A percentile compares a stretch with the other conserved stretches of the same genome.
These are phyloP conservation scores for Trametes gibbosa DNA, from an alignment of 768 basidiomycete species.

Conservation along the genomic window DNA sequence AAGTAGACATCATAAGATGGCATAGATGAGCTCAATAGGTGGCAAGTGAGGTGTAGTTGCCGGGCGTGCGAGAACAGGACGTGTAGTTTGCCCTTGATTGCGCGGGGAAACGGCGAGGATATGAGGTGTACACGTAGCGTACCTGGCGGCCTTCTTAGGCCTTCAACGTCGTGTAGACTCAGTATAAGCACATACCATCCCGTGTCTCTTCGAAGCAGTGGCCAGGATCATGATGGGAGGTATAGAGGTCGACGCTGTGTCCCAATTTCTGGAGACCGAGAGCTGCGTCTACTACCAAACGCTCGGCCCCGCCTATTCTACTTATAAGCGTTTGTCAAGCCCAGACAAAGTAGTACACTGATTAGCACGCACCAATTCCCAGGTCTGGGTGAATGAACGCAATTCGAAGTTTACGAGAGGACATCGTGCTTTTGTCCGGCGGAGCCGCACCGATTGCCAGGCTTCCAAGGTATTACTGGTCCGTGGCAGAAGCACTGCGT, in stretches of 20 bases:
- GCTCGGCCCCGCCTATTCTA: slow-evolving; percentile 83
- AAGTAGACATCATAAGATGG: slow-evolving; percentile 80
- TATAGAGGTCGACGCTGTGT: slow-evolving; percentile 86
- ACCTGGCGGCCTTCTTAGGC: slow-evolving; percentile 43
- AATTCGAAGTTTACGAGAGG: slow-evolving; percentile 40
- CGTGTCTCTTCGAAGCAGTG: slow-evolving; percentile 94
- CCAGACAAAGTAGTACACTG: background rate
- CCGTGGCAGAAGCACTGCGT: too few species aligned
- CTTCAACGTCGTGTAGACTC: too few species aligned
- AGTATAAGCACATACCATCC: slow-evolving; percentile 56
- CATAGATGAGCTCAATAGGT: slow-evolving; percentile 52
- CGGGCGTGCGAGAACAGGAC: slow-evolving; percentile 86
- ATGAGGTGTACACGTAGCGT: slow-evolving; percentile 75
- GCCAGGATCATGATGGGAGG: slow-evolving; percentile 83
- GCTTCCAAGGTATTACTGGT: too few species aligned
- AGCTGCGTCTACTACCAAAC: slow-evolving; percentile 93
- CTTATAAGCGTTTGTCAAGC: background rate
- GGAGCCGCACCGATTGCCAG: too few species aligned
- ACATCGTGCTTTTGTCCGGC: background rate
- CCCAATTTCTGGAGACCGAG: slow-evolving; percentile 82
- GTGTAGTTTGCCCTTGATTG: slow-evolving; percentile 77
- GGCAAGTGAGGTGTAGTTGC: slow-evolving; percentile 76
- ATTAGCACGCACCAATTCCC: slow-evolving; percentile 67
- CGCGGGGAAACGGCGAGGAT: slow-evolving; percentile 74
- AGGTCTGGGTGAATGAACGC: slow-evolving; percentile 95